These are phyloP conservation scores for Penicillium crystallinum DNA, from an alignment of 495 filamentous ascomycete species.

Conservation along the genomic window DNA sequence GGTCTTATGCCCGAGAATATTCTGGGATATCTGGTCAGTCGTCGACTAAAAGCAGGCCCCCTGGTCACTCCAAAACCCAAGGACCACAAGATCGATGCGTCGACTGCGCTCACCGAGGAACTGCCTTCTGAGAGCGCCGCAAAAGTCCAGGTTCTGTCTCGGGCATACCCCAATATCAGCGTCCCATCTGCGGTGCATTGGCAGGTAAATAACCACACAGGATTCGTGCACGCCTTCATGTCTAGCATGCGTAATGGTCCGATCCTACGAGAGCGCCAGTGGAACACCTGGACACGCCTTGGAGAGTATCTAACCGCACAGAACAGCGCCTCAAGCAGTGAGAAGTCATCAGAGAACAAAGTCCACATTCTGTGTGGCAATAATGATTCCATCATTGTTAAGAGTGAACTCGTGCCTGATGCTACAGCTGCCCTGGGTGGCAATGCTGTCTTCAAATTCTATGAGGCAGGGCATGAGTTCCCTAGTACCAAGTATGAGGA, in stretches of 20 bases:
- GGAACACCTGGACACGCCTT: constrained; percentile 53
- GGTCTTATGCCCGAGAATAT: constrained; percentile 55
- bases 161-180: constrained; percentile 40
- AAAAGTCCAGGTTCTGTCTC: constrained; percentile 40
- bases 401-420: constrained; percentile 54
- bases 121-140: constrained; percentile 29
- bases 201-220: constrained; percentile 52
- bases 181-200: constrained; percentile 45
- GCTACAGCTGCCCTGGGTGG: constrained; percentile 45
- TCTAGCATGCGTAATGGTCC: constrained; percentile 55
- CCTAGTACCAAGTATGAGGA: constrained; percentile 50
- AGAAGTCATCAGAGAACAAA: constrained; percentile 40
- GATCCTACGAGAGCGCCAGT: constrained; percentile 42
- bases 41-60: constrained; percentile 48
- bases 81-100: constrained; percentile 27
- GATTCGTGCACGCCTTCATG: constrained; percentile 54
- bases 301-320: constrained; percentile 44
- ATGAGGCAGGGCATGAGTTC: constrained; percentile 55
- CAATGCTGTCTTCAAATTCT: constrained; percentile 42
- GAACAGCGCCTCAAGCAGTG: constrained; percentile 21
- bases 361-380: constrained; percentile 52
- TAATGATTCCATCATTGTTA: constrained; percentile 49
- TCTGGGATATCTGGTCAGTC: constrained; percentile 46
- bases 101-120: constrained; percentile 36
- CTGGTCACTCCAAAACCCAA: constrained; percentile 34